These are phyloP conservation scores for Truncatella angustata DNA, from an alignment of 2,329 filamentous ascomycete species.

Conservation along the genomic window DNA sequence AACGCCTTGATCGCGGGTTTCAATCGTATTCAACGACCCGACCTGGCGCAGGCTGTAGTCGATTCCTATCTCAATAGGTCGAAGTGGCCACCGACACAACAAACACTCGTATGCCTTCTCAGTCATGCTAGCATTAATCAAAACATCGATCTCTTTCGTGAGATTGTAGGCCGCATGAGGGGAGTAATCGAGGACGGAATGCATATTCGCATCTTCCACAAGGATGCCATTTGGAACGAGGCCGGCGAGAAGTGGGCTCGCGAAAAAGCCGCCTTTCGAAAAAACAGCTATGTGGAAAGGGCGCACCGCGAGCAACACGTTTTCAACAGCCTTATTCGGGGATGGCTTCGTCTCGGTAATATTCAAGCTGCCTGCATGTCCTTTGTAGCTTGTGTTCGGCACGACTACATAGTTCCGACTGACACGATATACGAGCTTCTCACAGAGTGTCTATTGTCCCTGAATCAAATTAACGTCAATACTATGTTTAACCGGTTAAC, in stretches of 20 bases:
- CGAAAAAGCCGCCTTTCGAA: slow-evolving; percentile 29
- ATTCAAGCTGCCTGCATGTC: slow-evolving; percentile 23
- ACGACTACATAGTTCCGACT: slow-evolving; percentile 16
- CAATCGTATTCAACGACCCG: slow-evolving; percentile 45
- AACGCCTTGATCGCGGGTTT: slow-evolving; percentile 71
- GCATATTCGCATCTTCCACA: slow-evolving; percentile 22
- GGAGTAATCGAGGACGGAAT: slow-evolving; percentile 34
- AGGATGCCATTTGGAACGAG: slow-evolving; percentile 26
- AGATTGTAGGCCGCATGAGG: slow-evolving; percentile 43
- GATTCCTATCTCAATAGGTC: slow-evolving; percentile 46
- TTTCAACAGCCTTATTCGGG: slow-evolving; percentile 44
- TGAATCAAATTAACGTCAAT: slow-evolving; percentile 20
- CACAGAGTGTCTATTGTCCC: slow-evolving; percentile 18
- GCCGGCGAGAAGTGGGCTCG: slow-evolving; percentile 20
- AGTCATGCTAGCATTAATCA: slow-evolving; percentile 45
- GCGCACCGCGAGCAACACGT: slow-evolving; percentile 36
- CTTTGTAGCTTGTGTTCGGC: slow-evolving; percentile 26
- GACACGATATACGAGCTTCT: slow-evolving; percentile 25
- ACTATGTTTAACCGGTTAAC: slow-evolving; percentile 22
- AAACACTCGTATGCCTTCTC: slow-evolving; percentile 48
- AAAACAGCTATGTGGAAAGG: slow-evolving; percentile 34
- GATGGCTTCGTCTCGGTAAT: slow-evolving; percentile 44
- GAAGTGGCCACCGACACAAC: slow-evolving; percentile 44
- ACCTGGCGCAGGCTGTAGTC: slow-evolving; percentile 52
- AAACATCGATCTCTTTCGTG: slow-evolving; percentile 41